Conservation (phyloP, 2,329 filamentous ascomycete genomes). For the Coleophoma eucalyptorum region DNA sequence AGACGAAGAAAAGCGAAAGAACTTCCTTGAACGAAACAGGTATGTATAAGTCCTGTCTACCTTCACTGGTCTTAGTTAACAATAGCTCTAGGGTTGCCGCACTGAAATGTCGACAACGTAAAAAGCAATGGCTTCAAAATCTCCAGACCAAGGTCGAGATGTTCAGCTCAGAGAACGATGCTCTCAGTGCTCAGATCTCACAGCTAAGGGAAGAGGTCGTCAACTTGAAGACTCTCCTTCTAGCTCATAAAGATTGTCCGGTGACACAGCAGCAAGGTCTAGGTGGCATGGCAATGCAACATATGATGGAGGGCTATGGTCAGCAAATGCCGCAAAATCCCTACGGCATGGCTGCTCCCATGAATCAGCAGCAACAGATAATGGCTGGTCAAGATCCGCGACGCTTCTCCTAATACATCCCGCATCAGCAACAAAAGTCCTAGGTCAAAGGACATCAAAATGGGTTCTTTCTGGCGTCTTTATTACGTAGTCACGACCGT, state of each 20-base stretch:
- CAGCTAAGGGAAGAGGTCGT: constrained; percentile 89
- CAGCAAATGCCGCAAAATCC: constrained; percentile 47
- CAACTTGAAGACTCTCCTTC: constrained; percentile 84
- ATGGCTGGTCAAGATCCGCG: constrained; percentile 29
- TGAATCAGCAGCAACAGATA: constrained; percentile 5
- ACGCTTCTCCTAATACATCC: constrained; percentile 44
- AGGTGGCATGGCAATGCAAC: constrained; percentile 39
- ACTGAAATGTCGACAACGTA: constrained; percentile 92
- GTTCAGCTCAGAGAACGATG: constrained; percentile 88
- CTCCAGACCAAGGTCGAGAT: constrained; percentile 92
- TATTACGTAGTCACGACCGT: neutral
- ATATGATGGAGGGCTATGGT: constrained; percentile 23
- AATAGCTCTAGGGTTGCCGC: constrained; percentile 71
- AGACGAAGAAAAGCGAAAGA: constrained; percentile 97
- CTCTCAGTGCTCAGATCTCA: constrained; percentile 76
- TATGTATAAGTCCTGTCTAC: constrained; percentile 38
- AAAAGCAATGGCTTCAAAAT: constrained; percentile 98
- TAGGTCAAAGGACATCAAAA: neutral
- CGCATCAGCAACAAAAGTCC: neutral
- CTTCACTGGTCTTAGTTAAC: too few species aligned
- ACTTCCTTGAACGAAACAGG: constrained; percentile 96
- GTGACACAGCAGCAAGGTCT: constrained; percentile 80
- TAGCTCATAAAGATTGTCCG: constrained; percentile 95
- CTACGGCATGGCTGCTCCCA: constrained; percentile 43
- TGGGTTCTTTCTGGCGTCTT: neutral